phyloP scores from a whole-genome alignment of 148 eudicot species.

The Chenopodium formosanum region DNA sequence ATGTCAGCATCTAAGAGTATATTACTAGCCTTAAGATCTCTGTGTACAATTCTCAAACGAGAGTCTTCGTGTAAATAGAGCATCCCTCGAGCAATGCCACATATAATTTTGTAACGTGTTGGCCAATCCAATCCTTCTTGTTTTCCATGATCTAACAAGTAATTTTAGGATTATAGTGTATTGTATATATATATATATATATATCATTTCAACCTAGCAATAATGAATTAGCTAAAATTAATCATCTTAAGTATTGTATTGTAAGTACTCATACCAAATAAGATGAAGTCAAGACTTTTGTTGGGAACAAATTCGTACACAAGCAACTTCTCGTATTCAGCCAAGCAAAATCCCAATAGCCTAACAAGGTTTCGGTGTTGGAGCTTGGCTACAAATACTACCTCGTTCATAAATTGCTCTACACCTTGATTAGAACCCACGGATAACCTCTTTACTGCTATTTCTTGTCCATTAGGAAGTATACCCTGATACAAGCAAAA shows the following conservation, averaged over 20 bases:
- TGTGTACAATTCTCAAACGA: constrained; percentile 24
- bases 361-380: constrained; percentile 31
- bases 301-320: constrained; percentile 29
- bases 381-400: constrained; percentile 23
- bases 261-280: constrained; percentile 15
- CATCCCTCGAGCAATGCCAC: constrained; percentile 21
- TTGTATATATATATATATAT: too few relatives aligned
- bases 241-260: not conserved
- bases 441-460: constrained; percentile 22
- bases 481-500: constrained; percentile 6
- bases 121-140: constrained; percentile 3
- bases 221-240: not conserved
- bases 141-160: not conserved
- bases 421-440: constrained; percentile 12
- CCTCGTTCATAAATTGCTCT: constrained; percentile 28
- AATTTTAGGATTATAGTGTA: too few relatives aligned
- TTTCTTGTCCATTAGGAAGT: constrained; percentile 21
- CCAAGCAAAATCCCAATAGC: constrained; percentile 29
- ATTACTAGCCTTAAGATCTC: constrained; percentile 38
- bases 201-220: not conserved
- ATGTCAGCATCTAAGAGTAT: constrained; percentile 31
- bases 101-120: constrained; percentile 21
- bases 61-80: constrained; percentile 35
- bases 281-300: constrained; percentile 30
- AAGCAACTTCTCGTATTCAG: constrained; percentile 21